Evolutionary conservation across 306 rosid genomes (phyloP).

Genomic region (Trifolium dubium): DNA sequence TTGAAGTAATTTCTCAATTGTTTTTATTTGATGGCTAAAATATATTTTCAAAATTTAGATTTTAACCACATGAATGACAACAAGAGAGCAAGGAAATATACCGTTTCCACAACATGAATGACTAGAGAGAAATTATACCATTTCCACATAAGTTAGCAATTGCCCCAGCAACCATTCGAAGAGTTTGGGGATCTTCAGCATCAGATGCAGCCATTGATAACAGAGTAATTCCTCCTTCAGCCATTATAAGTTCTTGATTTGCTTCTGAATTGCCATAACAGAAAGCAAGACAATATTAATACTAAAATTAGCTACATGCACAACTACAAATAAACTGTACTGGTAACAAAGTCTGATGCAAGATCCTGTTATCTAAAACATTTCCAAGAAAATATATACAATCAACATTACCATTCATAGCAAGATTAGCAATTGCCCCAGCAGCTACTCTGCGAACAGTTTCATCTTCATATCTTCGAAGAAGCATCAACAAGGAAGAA

Average conservation of each 20-base stretch:
- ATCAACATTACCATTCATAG: constrained; percentile 80
- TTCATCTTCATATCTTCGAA: constrained; percentile 95
- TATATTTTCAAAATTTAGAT: constrained; percentile 11
- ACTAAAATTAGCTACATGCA: constrained; percentile 26
- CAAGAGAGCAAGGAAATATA: constrained; percentile 40
- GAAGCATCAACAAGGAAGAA: constrained; percentile 91
- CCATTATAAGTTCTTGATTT: constrained; percentile 94
- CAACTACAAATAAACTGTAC: constrained; percentile 29
- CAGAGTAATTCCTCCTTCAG: constrained; percentile 92
- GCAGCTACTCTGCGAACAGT: constrained; percentile 97
- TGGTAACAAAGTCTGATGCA: constrained; percentile 33
- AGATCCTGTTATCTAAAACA: constrained; percentile 28
- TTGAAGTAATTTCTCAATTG: constrained; percentile 27
- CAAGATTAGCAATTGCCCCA: constrained; percentile 98
- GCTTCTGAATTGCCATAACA: constrained; percentile 68
- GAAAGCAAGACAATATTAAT: constrained; percentile 41
- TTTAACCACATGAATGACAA: constrained; percentile 9
- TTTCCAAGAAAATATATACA: background rate
- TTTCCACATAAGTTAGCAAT: constrained; percentile 96
- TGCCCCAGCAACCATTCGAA: constrained; percentile 99
- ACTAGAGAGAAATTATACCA: too few species aligned
- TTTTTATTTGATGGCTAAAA: constrained; percentile 9
- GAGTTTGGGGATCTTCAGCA: constrained; percentile 98
- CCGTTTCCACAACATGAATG: constrained; percentile 99
- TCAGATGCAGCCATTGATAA: constrained; percentile 89